A percentile compares a stretch with the other conserved stretches of the same genome.
These are phyloP conservation scores for Chenopodium formosanum DNA, from an alignment of 148 eudicot genomes.

Conservation along the genomic window DNA sequence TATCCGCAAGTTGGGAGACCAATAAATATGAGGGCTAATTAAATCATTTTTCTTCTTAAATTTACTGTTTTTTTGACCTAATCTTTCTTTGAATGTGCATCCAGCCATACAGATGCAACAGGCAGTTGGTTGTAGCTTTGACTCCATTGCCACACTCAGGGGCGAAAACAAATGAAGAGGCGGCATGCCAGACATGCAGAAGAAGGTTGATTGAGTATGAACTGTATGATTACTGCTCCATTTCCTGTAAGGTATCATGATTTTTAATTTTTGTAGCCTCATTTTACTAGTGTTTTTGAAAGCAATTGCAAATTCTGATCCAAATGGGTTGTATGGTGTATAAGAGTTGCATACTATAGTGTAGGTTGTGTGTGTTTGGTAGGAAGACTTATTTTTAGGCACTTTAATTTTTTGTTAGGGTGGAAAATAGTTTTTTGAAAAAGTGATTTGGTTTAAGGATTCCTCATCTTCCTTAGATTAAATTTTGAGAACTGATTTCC, in stretches of 20 bases:
- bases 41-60: not conserved
- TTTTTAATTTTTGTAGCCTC: not conserved
- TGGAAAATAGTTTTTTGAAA: not conserved
- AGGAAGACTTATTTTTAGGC: not conserved
- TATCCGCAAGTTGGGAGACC: not conserved
- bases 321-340: not conserved
- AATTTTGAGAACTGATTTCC: not conserved
- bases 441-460: not conserved
- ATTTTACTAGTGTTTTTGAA: not conserved
- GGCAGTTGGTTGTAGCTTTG: conserved; percentile 45
- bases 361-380: not conserved
- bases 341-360: not conserved
- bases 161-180: conserved; percentile 26
- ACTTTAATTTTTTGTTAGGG: too few species aligned
- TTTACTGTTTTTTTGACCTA: not conserved
- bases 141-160: conserved; percentile 49
- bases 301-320: not conserved
- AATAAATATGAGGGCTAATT: not conserved
- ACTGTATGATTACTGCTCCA: conserved; percentile 44
- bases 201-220: conserved; percentile 42
- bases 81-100: conserved; percentile 3
- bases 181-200: conserved; percentile 39
- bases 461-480: not conserved
- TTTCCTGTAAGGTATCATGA: conserved; percentile 53
- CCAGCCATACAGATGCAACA: conserved; percentile 61